Evolutionary conservation across 2,329 filamentous ascomycete genomes (phyloP), one percentile per base, ranked within the genome.

Genomic region (Neonectria coccinea): DNA sequence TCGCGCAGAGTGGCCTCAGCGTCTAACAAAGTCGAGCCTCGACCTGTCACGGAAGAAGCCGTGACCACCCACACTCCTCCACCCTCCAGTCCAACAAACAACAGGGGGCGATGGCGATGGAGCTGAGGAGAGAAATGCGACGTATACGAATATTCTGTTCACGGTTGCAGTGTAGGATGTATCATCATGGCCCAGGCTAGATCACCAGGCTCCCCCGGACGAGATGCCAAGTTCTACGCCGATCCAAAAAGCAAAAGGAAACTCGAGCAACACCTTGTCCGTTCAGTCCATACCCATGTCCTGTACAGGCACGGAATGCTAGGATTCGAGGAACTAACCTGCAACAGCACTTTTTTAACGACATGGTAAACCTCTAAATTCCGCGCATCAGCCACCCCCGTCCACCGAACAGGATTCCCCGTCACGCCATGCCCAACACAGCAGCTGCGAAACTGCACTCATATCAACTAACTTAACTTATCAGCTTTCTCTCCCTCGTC

Each of bases 391-490:
- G 27, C 10, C 25, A 50, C 27, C 47, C 27, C 27, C 27, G 47
- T 42, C n/a, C 27, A 29, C 31, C 31, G 12, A 5, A 16, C 31
- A 36, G n/a, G 16, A 18, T n/a, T 36, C 31, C 44, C 33, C 52
- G 5, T 53, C 51, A 18, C 45, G 29, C 59, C 48, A 57, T 48
- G 29, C 59, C 54, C 54, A 57, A 62, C 39, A 62, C 16, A 62
- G 59, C 47, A 62, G 59, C 59, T 62, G 54, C 54, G 33, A 45
- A 33, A 10, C 7, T 9, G 45, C 48, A 36, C 31, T 20, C 36
- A 39, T 39, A 39, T 6, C 25, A 18, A 50, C 47, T 50, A 50
- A 33, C 20, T 20, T 51, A 36, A 50, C 20, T 20, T 51, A 51
- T 51, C 48, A 14, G 29, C n/a, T 20, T 31, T 7, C 8, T 27